Conservation (phyloP, 768 basidiomycete genomes). For the Kwoniella dendrophila region DNA sequence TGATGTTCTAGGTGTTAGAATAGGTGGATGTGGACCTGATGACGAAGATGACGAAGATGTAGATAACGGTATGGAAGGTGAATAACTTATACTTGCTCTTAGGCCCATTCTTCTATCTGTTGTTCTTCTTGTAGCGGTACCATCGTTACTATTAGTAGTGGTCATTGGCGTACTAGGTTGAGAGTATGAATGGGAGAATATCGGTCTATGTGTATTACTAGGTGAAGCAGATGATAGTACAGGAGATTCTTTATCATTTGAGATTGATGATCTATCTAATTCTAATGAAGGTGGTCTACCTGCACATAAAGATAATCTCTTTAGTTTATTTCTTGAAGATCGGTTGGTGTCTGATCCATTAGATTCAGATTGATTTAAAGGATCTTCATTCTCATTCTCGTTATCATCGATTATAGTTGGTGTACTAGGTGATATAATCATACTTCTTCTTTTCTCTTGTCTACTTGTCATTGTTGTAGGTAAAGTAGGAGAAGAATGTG, state of each 20-base stretch:
- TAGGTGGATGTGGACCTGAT: too few species aligned
- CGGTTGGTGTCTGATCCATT: too few species aligned
- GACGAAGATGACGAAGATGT: too few species aligned
- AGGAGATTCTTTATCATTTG: not conserved
- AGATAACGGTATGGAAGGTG: conserved; percentile 28
- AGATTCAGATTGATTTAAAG: not conserved
- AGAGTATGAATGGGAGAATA: not conserved
- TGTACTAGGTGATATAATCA: not conserved
- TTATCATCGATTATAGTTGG: not conserved
- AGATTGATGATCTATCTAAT: not conserved
- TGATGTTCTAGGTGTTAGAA: not conserved
- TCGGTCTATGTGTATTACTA: not conserved
- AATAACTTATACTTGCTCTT: conserved; percentile 40
- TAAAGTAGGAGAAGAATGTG: not conserved
- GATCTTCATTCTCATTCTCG: not conserved
- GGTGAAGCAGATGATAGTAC: not conserved
- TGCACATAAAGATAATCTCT: conserved; percentile 30
- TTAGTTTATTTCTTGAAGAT: conserved; percentile 23
- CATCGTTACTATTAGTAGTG: too few species aligned
- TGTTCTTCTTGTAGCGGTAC: not conserved
- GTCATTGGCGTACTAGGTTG: not conserved
- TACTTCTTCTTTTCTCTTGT: conserved; percentile 5
- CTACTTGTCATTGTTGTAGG: not conserved
- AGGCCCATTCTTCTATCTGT: conserved; percentile 17
- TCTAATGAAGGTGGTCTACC: not conserved